Base-by-base conservation (phyloP, 768 basidiomycete species). In the Gelatoporia subvermispora region DNA sequence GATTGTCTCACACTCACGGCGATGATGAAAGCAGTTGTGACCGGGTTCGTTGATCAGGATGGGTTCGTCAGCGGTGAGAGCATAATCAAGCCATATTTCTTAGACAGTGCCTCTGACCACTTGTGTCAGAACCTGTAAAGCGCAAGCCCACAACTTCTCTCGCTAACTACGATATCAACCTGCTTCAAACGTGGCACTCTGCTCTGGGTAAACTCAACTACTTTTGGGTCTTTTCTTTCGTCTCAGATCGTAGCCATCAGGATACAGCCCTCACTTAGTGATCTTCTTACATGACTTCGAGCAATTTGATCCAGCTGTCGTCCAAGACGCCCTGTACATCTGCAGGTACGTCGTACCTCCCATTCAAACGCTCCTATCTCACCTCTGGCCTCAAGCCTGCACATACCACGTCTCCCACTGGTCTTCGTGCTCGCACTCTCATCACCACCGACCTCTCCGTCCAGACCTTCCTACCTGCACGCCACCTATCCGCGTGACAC, bases 271-370 rank as follows among this genome's bases (percentile, higher is more conserved):
- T 10, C 74, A 72, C 34, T 72, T 90, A 3, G 71, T 82, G 20
- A 68, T 85, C 8, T 58, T 89, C 11, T 57, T 90, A 18, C 85
- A 88, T 48, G 82, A 86, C 48, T 88, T 91, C 53, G 88, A 90
- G 57, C 78, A 82, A 58, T 78, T 86, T 42, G 85, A 87, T 47
- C 65, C 77, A 0, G 46, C 53, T 2, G 72, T 89, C 2, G 62
- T 90, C 41, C 79, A 84, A 57, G 86, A 90, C 56, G 57, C 88
- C 16, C 78, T 88, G 36, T 75, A 84, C 45, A 81, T 89, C 31
- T 85, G 77, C 70, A 86, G 84, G 87, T 82, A 52, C 24, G 61
- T 41, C 13, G 24, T 28, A 11, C n/a, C 18, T 18, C 4, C 18
- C 5, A 31, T 31, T 13, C 5, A 31, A 7, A 13, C 28, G 5